Evolutionary conservation across 1,139 yeast species (phyloP).

Genomic region (Trichomonascaceae sp.): DNA sequence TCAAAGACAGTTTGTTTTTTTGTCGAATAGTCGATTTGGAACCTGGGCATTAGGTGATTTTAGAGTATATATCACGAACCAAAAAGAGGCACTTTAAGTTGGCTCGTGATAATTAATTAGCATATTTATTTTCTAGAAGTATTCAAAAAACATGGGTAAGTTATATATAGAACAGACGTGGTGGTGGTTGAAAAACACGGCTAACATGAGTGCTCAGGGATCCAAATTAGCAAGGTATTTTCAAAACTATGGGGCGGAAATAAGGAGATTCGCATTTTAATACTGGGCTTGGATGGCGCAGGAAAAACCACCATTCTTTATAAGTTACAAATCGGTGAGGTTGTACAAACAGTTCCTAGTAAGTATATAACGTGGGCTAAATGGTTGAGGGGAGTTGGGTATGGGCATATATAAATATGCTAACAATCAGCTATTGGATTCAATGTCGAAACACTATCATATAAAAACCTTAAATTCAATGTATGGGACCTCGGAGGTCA

Average conservation of each 20-base stretch:
- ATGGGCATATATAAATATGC: slow-evolving; percentile 7
- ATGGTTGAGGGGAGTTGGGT: background rate
- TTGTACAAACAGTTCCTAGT: slow-evolving; percentile 85
- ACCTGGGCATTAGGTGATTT: background rate
- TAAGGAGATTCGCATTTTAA: slow-evolving; percentile 85
- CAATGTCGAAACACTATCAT: slow-evolving; percentile 89
- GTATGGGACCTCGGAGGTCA: slow-evolving; percentile 96
- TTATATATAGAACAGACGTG: background rate
- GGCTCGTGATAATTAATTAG: background rate
- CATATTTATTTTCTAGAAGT: background rate
- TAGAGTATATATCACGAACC: background rate
- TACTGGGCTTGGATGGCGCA: slow-evolving; percentile 94
- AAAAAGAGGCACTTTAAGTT: background rate
- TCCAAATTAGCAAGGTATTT: slow-evolving; percentile 65
- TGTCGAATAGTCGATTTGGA: background rate
- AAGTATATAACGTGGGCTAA: slow-evolving; percentile 17
- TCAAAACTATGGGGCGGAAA: slow-evolving; percentile 83
- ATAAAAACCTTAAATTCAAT: slow-evolving; percentile 84
- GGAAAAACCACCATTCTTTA: slow-evolving; percentile 95
- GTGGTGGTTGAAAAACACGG: background rate
- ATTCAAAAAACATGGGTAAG: background rate
- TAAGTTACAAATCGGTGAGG: slow-evolving; percentile 88
- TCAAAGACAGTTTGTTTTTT: background rate
- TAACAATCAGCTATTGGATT: slow-evolving; percentile 88
- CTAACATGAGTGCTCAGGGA: slow-evolving; percentile 15